Conservation (phyloP, 2,329 filamentous ascomycete genomes). For the Aspergillus uvarum region DNA sequence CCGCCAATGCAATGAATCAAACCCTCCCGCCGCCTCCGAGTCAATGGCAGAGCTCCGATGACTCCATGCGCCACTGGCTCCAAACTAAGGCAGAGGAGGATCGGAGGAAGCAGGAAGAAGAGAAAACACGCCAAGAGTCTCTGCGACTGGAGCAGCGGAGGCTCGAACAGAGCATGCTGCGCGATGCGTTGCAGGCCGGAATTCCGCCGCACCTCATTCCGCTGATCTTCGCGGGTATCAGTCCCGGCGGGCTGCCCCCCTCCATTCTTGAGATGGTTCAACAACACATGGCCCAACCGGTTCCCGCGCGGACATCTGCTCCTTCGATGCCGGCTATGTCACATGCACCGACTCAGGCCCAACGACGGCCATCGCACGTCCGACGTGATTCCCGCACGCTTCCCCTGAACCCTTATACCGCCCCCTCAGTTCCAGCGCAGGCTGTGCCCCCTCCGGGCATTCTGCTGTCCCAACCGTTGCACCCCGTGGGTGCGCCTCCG, state of each 20-base stretch:
- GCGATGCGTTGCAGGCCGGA: constrained; percentile 66
- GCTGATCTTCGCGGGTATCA: constrained; percentile 71
- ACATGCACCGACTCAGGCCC: constrained; percentile 18
- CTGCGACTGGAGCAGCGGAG: constrained; percentile 70
- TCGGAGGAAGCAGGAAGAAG: constrained; percentile 63
- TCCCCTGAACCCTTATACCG: constrained; percentile 36
- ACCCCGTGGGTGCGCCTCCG: constrained; percentile 15
- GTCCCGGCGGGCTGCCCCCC: constrained; percentile 60
- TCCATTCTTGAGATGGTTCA: constrained; percentile 67
- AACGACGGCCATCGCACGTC: constrained; percentile 21
- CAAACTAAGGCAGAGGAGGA: constrained; percentile 72
- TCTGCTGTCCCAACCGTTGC: constrained; percentile 27
- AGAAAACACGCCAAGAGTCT: constrained; percentile 62
- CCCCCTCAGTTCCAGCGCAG: constrained; percentile 19
- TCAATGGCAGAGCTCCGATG: constrained; percentile 67
- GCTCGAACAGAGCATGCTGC: constrained; percentile 71
- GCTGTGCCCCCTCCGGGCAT: constrained; percentile 17
- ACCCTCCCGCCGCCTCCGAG: constrained; percentile 61
- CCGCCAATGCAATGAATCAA: constrained; percentile 50
- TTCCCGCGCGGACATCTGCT: constrained; percentile 24
- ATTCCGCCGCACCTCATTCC: constrained; percentile 74
- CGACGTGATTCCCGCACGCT: constrained; percentile 25
- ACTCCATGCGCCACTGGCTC: constrained; percentile 71
- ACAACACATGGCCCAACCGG: constrained; percentile 56
- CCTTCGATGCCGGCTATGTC: constrained; percentile 21